These are phyloP conservation scores for Eudorina sp. DNA, from an alignment of 139 green algal genomes.

Conservation along the genomic window DNA sequence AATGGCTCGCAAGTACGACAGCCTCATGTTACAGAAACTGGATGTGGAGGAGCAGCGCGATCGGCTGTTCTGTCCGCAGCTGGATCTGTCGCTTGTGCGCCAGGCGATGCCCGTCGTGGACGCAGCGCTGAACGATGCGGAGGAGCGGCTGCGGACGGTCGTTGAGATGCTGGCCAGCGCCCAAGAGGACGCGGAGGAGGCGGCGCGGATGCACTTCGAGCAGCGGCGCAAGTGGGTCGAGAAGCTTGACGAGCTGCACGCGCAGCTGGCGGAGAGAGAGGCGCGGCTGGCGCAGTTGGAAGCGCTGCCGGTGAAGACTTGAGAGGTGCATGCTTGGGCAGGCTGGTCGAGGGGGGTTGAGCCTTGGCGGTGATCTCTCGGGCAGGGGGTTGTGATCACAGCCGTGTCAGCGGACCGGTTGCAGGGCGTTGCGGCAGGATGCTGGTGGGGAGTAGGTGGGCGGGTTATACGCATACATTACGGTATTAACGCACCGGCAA, in stretches of 20 bases:
- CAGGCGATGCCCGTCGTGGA: constrained; percentile 24
- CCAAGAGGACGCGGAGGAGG: constrained; percentile 13
- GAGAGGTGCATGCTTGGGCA: no score
- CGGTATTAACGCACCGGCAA: no score
- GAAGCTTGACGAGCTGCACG: not conserved
- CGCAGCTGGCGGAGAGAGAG: not conserved
- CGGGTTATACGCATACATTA: no score
- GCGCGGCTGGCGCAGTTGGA: not conserved
- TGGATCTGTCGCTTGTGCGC: constrained; percentile 6
- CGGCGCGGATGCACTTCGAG: not conserved
- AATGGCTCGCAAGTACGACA: constrained; percentile 24
- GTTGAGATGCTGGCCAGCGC: not conserved
- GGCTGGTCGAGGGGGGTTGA: no score
- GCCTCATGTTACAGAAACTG: constrained; percentile 38
- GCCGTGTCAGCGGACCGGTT: no score
- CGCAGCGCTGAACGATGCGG: not conserved
- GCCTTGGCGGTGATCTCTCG: not conserved
- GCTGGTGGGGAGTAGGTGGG: no score
- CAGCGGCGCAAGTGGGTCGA: constrained; percentile 27
- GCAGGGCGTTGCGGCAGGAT: no score
- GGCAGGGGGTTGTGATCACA: no score
- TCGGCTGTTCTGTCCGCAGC: not conserved
- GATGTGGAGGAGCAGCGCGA: constrained; percentile 27
- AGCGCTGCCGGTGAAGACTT: not conserved
- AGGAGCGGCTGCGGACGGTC: constrained; percentile 4